These are phyloP conservation scores for Chalaropsis thielavioides DNA, from an alignment of 2,329 filamentous ascomycete genomes.

Conservation along the genomic window DNA sequence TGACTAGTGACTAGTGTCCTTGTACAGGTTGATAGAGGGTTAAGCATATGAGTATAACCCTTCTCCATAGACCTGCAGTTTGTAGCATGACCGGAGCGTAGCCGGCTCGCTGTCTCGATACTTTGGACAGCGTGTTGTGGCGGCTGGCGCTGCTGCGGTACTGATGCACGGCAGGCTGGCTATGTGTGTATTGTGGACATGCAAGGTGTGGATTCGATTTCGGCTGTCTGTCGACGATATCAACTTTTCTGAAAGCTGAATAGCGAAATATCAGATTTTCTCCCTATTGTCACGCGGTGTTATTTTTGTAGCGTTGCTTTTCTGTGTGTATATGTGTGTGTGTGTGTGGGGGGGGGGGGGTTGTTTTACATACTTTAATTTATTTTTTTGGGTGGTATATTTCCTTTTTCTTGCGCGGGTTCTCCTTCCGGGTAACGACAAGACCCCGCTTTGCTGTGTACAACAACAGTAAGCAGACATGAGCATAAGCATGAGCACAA, in stretches of 20 bases:
- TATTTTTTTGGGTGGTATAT: background rate
- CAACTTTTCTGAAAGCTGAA: background rate
- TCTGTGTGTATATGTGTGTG: too few species aligned
- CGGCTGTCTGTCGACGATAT: background rate
- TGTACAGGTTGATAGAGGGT: background rate
- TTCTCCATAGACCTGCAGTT: background rate
- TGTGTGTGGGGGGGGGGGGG: too few species aligned
- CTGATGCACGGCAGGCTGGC: background rate
- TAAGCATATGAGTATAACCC: background rate
- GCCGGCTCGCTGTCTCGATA: background rate
- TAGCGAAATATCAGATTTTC: background rate
- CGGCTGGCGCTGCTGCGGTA: background rate
- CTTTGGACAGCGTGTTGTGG: background rate
- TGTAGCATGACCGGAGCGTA: too few species aligned
- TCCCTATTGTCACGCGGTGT: background rate
- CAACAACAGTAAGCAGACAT: background rate
- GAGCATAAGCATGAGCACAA: too few species aligned
- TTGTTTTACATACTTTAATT: background rate
- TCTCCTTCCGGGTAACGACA: background rate
- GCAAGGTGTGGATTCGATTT: background rate
- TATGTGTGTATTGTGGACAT: background rate
- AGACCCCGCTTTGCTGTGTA: background rate
- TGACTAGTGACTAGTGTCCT: too few species aligned
- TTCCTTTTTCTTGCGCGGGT: background rate
- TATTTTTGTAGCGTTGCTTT: background rate